Evolutionary conservation across 2,329 filamentous ascomycete genomes (phyloP), one percentile per base, ranked within the genome.

Genomic region (Chaetomiaceae sp.): DNA sequence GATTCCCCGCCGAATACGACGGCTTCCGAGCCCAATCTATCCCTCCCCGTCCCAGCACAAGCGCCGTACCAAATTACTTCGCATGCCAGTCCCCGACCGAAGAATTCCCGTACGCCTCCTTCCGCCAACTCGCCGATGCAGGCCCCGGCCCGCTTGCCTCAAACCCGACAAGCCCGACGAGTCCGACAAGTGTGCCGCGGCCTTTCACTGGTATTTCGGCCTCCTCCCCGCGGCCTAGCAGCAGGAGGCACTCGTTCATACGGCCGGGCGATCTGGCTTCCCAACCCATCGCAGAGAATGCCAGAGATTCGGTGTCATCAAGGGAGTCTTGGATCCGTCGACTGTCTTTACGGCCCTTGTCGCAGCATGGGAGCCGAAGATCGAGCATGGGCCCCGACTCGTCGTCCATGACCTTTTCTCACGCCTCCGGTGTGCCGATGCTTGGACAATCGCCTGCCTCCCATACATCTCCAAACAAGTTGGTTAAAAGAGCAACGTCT

Each of bases 271-370:
- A 78, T 38, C 61, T 64, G 41, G 58, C 66, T 27, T 64, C 69
- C 23, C 64, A 68, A 18, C 67, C 69, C 20, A 68, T 70, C 43
- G 65, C 67, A 11, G 78, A 82, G 54, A 69, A 69, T 58, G 65
- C 70, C 34, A 73, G 80, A 58, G 79, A 83, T 62, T 85, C 82
- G 3, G 62, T 77, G 30, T 84, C 82, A 14, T 85, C 81, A 30
- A 78, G 74, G 64, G 75, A 80, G 50, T 89, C 86, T 25, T 91
- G 87, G 87, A 82, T 90, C 58, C 81, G 82, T 61, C 81, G 86
- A 45, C 71, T 90, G 34, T 89, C 87, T 21, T 74, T 81, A 40
- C 79, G 85, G 21, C 85, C 85, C 18, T 65, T 76, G 21, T 86
- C 83, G 23, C 82, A 85, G 59, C 78, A 81, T 67, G 83, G 79